phyloP scores from a whole-genome alignment of 2,329 filamentous ascomycete genomes.

The Madurella mycetomatis region DNA sequence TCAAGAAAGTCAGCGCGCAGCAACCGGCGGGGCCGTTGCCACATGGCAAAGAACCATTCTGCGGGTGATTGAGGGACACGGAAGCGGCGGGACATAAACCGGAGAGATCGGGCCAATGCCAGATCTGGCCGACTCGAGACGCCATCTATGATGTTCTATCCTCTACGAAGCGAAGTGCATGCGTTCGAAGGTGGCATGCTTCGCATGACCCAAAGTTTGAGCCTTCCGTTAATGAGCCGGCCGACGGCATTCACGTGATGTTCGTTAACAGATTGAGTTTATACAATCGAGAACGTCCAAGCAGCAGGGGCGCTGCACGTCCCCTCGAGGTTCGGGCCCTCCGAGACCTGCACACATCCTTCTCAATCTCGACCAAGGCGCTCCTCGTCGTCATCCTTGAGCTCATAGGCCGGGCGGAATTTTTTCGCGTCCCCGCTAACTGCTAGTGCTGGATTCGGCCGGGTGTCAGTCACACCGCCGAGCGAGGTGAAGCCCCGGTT shows the following conservation, averaged over 20 bases:
- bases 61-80: no score
- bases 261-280: not conserved
- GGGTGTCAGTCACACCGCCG: conserved; percentile 84
- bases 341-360: not conserved
- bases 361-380: conserved; percentile 66
- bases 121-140: not conserved
- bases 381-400: conserved; percentile 72
- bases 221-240: not conserved
- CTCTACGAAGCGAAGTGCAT: conserved; percentile 11
- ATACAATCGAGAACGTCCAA: not conserved
- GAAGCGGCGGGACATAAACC: no score
- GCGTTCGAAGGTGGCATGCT: not conserved
- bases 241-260: not conserved
- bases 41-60: not conserved
- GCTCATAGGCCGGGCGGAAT: conserved; percentile 71
- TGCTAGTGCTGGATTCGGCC: conserved; percentile 73
- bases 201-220: not conserved
- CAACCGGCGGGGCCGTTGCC: no score
- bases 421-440: conserved; percentile 30
- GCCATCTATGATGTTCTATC: conserved; percentile 19
- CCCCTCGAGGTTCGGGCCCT: not conserved
- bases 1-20: no score
- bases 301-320: not conserved
- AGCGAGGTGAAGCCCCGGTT: conserved; percentile 84
- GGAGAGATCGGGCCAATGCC: not conserved